These are phyloP conservation scores for Fusarium stilboides DNA, from an alignment of 2,329 filamentous ascomycete genomes.

Conservation along the genomic window DNA sequence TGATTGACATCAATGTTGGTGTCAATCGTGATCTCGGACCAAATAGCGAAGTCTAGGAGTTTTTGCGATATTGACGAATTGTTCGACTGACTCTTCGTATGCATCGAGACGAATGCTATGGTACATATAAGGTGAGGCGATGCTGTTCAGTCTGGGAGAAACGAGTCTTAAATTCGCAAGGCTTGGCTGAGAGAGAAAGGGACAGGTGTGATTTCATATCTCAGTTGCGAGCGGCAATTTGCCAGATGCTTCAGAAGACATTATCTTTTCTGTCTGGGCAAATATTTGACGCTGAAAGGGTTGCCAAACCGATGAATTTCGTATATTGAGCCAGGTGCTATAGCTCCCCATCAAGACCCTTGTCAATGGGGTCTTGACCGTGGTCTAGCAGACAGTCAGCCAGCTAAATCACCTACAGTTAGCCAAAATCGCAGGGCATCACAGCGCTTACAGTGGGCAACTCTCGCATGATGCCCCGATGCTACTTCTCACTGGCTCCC, in stretches of 20 bases:
- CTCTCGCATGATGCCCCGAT: too few relatives aligned
- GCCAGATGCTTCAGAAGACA: neutral
- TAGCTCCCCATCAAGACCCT: neutral
- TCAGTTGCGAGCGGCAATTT: neutral
- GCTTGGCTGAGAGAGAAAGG: neutral
- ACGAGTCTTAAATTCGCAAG: conserved; percentile 16
- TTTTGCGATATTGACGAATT: conserved; percentile 29
- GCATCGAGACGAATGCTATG: conserved; percentile 16
- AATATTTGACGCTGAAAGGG: neutral
- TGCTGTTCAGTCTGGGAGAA: conserved; percentile 1
- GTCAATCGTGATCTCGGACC: conserved; percentile 32
- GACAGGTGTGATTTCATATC: conserved; percentile 29
- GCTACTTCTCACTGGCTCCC: too few relatives aligned
- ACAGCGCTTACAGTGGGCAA: neutral
- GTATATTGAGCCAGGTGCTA: neutral
- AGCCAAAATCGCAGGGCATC: neutral
- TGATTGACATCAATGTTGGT: conserved; percentile 25
- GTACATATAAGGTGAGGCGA: conserved; percentile 10
- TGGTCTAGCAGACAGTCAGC: neutral
- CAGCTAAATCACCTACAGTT: neutral
- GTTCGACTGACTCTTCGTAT: conserved; percentile 4
- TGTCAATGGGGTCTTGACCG: neutral
- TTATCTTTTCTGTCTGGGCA: neutral
- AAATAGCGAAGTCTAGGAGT: conserved; percentile 7
- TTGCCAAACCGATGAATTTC: neutral